Percentiles rank a stretch among this genome's conserved stretches.
These are phyloP conservation scores for Sarocladiaceae sp. DNA, from an alignment of 2,329 filamentous ascomycete genomes.

Conservation along the genomic window DNA sequence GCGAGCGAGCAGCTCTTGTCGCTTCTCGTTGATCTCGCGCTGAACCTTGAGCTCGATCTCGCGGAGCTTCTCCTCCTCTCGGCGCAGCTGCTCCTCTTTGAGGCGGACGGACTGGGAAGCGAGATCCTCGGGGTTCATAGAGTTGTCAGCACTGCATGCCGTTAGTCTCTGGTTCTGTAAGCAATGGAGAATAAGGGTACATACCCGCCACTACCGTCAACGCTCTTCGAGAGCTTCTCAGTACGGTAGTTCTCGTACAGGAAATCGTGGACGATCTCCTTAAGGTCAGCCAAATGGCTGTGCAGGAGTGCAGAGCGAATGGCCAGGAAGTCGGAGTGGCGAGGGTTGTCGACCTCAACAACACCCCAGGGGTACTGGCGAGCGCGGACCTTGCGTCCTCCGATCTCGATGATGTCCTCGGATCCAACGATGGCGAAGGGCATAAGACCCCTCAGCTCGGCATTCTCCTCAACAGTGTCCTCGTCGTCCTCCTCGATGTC, in stretches of 20 bases:
- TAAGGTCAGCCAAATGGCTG: slow-evolving; percentile 95
- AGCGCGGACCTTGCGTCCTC: slow-evolving; percentile 84
- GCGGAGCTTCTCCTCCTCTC: slow-evolving; percentile 98
- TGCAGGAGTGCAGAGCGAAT: slow-evolving; percentile 94
- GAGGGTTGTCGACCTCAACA: slow-evolving; percentile 97
- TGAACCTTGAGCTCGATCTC: slow-evolving; percentile 99
- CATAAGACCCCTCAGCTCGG: slow-evolving; percentile 94
- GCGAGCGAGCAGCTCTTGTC: slow-evolving; percentile 93
- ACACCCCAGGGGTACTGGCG: slow-evolving; percentile 99
- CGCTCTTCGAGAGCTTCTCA: slow-evolving; percentile 99
- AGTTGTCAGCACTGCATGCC: slow-evolving; percentile 53
- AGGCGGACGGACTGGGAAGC: slow-evolving; percentile 95
- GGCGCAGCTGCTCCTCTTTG: slow-evolving; percentile 98
- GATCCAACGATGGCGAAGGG: slow-evolving; percentile 98
- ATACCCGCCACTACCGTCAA: slow-evolving; percentile 86
- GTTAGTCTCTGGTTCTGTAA: slow-evolving; percentile 23
- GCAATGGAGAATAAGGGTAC: slow-evolving; percentile 24
- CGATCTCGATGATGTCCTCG: slow-evolving; percentile 91
- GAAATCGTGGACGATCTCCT: slow-evolving; percentile 99
- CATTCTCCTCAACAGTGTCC: slow-evolving; percentile 98
- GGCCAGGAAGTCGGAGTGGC: slow-evolving; percentile 96
- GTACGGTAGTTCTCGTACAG: slow-evolving; percentile 99
- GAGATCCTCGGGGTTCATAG: slow-evolving; percentile 96
- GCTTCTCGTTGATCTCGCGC: slow-evolving; percentile 99
- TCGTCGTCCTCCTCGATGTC: slow-evolving; percentile 99